Conservation (phyloP, 2,329 filamentous ascomycete genomes). For the Beauveria bassiana region DNA sequence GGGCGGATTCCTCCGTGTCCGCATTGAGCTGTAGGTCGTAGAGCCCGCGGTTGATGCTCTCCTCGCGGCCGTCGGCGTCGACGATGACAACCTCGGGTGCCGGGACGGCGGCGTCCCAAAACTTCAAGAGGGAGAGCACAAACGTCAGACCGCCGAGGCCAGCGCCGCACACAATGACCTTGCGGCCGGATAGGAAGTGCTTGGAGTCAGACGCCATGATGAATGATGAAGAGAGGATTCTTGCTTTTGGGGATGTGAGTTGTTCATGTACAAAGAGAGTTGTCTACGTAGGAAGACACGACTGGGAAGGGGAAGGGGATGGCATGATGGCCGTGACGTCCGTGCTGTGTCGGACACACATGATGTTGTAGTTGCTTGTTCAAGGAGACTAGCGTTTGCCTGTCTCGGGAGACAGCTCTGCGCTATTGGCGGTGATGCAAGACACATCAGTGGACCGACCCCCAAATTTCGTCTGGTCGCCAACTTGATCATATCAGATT, state of each 20-base stretch:
- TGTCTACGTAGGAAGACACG: neutral
- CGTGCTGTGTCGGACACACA: neutral
- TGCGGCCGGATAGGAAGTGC: slow-evolving; percentile 25
- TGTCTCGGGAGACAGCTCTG: neutral
- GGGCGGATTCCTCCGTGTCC: slow-evolving; percentile 20
- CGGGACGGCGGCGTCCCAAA: slow-evolving; percentile 21
- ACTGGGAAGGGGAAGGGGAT: neutral
- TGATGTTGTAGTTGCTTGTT: neutral
- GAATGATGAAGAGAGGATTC: neutral
- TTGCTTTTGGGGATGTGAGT: too few species aligned
- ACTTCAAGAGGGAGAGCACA: slow-evolving; percentile 26
- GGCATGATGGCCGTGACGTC: neutral
- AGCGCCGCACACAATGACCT: slow-evolving; percentile 30
- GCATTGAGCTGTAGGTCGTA: slow-evolving; percentile 28
- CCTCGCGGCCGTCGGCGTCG: slow-evolving; percentile 26
- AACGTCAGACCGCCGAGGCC: slow-evolving; percentile 34
- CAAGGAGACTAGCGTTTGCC: neutral
- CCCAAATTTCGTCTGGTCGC: neutral
- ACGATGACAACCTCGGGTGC: slow-evolving; percentile 27
- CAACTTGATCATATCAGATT: neutral
- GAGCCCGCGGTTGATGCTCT: slow-evolving; percentile 20
- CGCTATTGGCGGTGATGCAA: neutral
- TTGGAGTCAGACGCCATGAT: neutral
- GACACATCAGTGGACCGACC: neutral
- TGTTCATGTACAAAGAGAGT: neutral